Base-by-base conservation (phyloP, 192 early-diverging fungal genomes). In the Cetraspora pellucida region DNA sequence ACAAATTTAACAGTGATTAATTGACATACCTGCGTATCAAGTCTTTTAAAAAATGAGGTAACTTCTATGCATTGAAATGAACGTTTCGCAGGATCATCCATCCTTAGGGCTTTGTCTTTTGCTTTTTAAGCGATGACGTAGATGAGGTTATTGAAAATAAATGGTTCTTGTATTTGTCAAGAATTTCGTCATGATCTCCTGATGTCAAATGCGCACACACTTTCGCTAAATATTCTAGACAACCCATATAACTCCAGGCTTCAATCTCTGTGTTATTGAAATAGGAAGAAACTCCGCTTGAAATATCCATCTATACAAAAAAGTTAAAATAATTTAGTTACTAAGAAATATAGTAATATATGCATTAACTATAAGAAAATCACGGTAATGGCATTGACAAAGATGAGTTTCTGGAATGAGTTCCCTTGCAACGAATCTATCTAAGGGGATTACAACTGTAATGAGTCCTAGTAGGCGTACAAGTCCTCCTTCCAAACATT, bases 1-100 rank as follows among this genome's bases (percentile, higher is more conserved):
- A 77, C 63, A 68, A 60, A 60, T 60, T 23, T 25, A 21, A 60
- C 10, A 2, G 27, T 9, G 25, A 60, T 68, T 52, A 77, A 77
- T 55, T 31, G 69, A 70, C 66, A 28, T 77, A 70, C 65, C 28
- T 55, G 52, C 55, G 63, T 25, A 77, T 77, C 76, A 27, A 77
- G 57, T 70, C 45, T 77, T 77, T 77, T 45, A 77, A 77, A 77
- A 77, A 77, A 77, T 44, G 43, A 70, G 68, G 52, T 59, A 77
- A 66, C 76, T 58, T 77, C 76, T 77, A 44, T 8, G 21, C 66
- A 49, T 70, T 69, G 65, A 77, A 77, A 77, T 77, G 76, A 58
- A 37, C 55, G 54, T 70, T 66, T 65, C 27, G 66, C 66, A 55
- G 13, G 0, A 37, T 77, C 23, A 58, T 44, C 28, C 65, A 77